Base-by-base conservation (phyloP, 2,329 filamentous ascomycete genomes). In the Thelonectria olida region DNA sequence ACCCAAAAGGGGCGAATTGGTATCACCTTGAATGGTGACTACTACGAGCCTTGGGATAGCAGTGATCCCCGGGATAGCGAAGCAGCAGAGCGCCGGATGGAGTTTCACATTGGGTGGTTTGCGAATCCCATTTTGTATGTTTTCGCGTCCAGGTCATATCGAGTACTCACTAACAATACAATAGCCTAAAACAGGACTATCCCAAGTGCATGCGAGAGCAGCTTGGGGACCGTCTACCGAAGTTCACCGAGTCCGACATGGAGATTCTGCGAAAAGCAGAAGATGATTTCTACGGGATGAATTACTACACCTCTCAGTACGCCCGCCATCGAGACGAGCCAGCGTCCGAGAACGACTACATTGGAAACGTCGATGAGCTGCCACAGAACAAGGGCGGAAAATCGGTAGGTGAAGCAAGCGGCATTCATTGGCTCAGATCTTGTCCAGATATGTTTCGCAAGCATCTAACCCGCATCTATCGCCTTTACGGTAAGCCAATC, bases 61-160 rank as follows among this genome's bases (percentile, higher is more conserved):
- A 60, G 44, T 2, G 68, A 73, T 12, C 49, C 59, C 0, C 31
- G 39, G 5, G 75, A 79, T 23, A 54, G 57, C 1, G 73, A 75
- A 5, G 77, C 77, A 1, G 73, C 73, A 2, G 70, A 77, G 61
- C 60, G 76, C 1, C 58, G 74, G 0, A 76, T 79, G 75, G 61
- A 77, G 13, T 79, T 79, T 20, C 72, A 76, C 49, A 76, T 79
- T 4, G 77, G 75, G 6, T 79, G 77, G 77, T 79, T 78, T 54
- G 77, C 75, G 1, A 73, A 79, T 45, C 77, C 77, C 9, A 74
- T 79, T 7, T 79, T 78, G 66, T 65, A 19, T 51, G 65, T 41
- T 9, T 5, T 9, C 17, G 4, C n/a, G 19, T 4, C 36, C 7
- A 8, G 23, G 9, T 31, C 7, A 19, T 22, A 44, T 23, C 20